These are phyloP conservation scores for Artemisia tridentata DNA, from an alignment of 129 eudicot species.

Conservation along the genomic window DNA sequence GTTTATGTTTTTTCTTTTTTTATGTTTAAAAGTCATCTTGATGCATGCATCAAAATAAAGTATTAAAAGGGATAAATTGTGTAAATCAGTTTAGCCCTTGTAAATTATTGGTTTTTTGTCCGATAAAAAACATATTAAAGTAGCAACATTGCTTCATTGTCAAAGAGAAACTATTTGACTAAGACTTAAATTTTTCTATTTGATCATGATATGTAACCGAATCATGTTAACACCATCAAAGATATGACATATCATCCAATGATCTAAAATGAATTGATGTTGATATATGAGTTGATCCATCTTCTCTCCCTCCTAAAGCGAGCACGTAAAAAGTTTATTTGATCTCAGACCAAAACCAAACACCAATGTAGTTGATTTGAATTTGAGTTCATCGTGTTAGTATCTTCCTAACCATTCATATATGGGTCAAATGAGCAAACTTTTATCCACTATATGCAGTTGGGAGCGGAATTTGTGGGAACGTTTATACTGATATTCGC, in stretches of 20 bases:
- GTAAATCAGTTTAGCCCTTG: constrained; percentile 8
- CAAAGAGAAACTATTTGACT: neutral
- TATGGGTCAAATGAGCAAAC: neutral
- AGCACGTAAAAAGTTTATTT: neutral
- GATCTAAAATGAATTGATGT: too few relatives aligned
- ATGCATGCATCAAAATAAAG: too few relatives aligned
- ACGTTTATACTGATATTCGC: constrained; percentile 80
- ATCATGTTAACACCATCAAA: neutral
- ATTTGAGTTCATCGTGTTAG: too few relatives aligned
- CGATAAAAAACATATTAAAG: too few relatives aligned
- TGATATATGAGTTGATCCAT: too few relatives aligned
- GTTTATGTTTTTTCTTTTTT: too few relatives aligned
- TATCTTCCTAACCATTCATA: neutral
- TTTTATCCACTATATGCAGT: constrained; percentile 30
- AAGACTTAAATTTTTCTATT: neutral
- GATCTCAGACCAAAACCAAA: neutral
- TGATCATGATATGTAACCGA: neutral
- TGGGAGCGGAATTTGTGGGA: constrained; percentile 90
- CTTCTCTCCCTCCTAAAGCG: neutral
- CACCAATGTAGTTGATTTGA: neutral
- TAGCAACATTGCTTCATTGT: too few relatives aligned
- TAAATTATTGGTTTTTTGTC: constrained; percentile 16
- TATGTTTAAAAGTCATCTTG: too few relatives aligned
- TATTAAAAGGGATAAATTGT: too few relatives aligned
- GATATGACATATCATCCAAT: neutral